Evolutionary conservation across 2,329 filamentous ascomycete genomes (phyloP), one percentile per base, ranked within the genome.

Genomic region (Reticulascus tulasneorum): DNA sequence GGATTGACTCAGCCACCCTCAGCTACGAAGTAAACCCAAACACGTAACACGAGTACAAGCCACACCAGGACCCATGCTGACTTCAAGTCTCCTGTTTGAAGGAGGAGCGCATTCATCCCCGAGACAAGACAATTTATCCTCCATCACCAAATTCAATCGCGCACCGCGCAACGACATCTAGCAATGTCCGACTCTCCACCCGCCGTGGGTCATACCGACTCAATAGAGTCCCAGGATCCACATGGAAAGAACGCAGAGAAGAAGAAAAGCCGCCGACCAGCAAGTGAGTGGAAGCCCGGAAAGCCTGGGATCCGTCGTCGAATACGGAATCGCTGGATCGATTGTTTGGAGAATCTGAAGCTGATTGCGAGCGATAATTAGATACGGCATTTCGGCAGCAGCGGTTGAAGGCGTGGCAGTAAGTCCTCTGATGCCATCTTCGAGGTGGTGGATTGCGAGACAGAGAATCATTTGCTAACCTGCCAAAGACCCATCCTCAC

Each of bases 361-460:
- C 46, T 46, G 23, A 44, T 20, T 38, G 10, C 15, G 9, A 10
- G 19, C 13, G 15, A 21, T 31, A 13, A 33, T 37, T 55, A 94
- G 88, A 97, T 68, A 97, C 91, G 41, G 93, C 93, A 9, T 98
- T 97, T 60, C 79, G 93, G 53, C 93, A 98, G 61, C 93, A 98
- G 66, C 82, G 93, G 58, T 68, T 98, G 63, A 96, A 97, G 68
- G 93, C 93, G 69, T 98, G 93, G 93, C 93, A 98, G 84, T 94
- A 73, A 65, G 88, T 77, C 26, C n/a, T 29, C 49, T 72, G 54
- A 73, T 60, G 36, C 46, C 30, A 40, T 44, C 18, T 37, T 40
- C 27, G 17, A 16, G 29, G 23, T 7, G 18, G 18, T 15, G 19
- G 28, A 23, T 13, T 29, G 30, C 23, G 29, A 24, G 15, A 33